Conservation (phyloP, 2,329 filamentous ascomycete species). For the Fusarium brevicatenulatum region DNA sequence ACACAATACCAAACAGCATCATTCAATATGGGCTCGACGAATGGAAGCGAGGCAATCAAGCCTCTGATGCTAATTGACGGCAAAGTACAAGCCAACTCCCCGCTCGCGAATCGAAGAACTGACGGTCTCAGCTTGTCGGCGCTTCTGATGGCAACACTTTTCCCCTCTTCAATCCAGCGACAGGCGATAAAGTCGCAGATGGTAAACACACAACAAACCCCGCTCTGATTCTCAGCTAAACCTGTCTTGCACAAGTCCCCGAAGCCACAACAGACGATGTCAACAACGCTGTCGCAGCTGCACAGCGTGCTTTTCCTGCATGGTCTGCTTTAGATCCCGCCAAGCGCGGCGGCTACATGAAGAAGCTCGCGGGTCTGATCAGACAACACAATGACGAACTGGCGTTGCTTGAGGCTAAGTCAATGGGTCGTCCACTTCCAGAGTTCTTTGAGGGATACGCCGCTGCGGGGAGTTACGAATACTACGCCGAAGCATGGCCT, state of each 20-base stretch:
- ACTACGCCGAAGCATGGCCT: constrained; percentile 54
- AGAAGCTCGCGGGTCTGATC: constrained; percentile 58
- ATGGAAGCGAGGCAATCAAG: background rate
- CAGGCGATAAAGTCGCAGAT: constrained; percentile 23
- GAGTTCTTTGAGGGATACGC: constrained; percentile 49
- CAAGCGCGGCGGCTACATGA: constrained; percentile 54
- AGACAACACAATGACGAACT: constrained; percentile 54
- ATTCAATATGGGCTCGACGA: background rate
- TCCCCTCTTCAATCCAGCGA: constrained; percentile 34
- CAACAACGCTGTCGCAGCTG: constrained; percentile 59
- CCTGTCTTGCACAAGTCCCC: background rate
- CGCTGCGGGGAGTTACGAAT: constrained; percentile 51
- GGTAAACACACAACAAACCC: background rate
- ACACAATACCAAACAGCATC: background rate
- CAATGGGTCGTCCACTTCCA: constrained; percentile 31
- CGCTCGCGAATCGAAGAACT: background rate
- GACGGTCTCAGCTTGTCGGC: constrained; percentile 21
- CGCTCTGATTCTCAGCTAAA: background rate
- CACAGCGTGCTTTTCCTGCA: constrained; percentile 58
- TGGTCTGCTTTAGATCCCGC: constrained; percentile 56
- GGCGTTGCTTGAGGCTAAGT: constrained; percentile 43
- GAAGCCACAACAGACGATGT: constrained; percentile 60
- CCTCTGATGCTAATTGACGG: constrained; percentile 32
- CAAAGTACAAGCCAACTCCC: background rate
- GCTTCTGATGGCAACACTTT: constrained; percentile 33